These are phyloP conservation scores for Solanum boliviense DNA, from an alignment of 257 asterid species.

Conservation along the genomic window DNA sequence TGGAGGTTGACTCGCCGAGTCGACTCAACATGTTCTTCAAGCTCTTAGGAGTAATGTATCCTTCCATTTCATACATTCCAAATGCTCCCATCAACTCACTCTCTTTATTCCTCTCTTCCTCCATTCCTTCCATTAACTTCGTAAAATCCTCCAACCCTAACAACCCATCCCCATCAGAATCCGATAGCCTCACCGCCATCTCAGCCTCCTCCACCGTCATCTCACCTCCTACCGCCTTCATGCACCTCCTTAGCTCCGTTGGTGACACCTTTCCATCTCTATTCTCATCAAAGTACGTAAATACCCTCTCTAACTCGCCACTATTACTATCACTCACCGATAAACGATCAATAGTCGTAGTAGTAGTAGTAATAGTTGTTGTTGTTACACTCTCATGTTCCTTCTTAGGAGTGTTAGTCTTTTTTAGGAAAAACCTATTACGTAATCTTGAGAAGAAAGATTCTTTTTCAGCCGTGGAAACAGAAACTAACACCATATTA, in stretches of 20 bases:
- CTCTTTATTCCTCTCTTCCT: constrained; percentile 27
- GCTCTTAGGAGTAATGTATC: constrained; percentile 49
- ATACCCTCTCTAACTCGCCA: background rate
- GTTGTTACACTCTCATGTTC: background rate
- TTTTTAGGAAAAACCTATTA: background rate
- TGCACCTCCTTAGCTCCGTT: background rate
- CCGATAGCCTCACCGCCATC: constrained; percentile 28
- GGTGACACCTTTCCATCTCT: constrained; percentile 4
- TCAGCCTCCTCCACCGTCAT: constrained; percentile 31
- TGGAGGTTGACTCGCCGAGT: constrained; percentile 32
- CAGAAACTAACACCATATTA: background rate
- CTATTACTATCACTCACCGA: background rate
- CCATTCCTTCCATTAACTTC: constrained; percentile 37
- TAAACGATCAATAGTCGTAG: background rate
- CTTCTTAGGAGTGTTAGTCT: background rate
- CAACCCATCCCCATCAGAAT: constrained; percentile 46
- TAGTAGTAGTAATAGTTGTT: background rate
- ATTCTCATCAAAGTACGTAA: constrained; percentile 1
- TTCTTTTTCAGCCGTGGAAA: background rate
- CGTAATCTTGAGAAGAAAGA: background rate
- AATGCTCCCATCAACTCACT: constrained; percentile 38
- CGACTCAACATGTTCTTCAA: constrained; percentile 40
- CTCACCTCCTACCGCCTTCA: background rate
- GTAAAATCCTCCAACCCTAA: constrained; percentile 44
- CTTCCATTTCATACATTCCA: constrained; percentile 47